These are phyloP conservation scores for Cutaneotrichosporon sp. DNA, from an alignment of 1,284 basidiomycete species.

Conservation along the genomic window DNA sequence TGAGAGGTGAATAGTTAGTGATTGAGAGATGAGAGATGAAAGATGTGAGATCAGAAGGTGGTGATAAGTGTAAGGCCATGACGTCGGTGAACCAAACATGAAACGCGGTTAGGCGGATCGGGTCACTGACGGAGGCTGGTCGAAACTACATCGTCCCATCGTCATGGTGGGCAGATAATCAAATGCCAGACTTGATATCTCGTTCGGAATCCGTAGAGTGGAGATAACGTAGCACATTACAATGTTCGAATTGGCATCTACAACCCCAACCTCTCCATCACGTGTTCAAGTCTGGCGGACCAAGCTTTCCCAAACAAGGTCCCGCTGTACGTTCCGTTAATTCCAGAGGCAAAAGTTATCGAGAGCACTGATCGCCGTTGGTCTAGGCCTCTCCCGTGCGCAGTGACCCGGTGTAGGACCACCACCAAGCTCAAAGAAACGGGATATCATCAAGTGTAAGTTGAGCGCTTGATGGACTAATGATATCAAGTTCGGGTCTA, in stretches of 20 bases:
- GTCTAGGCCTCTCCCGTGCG: too few relatives aligned
- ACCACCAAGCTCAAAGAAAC: too few relatives aligned
- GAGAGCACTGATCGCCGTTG: too few relatives aligned
- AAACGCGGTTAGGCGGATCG: not conserved
- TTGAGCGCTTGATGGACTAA: too few relatives aligned
- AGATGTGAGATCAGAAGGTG: not conserved
- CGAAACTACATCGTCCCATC: constrained; percentile 7
- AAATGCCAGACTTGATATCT: not conserved
- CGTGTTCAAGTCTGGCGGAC: too few relatives aligned
- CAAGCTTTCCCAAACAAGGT: not conserved
- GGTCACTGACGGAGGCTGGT: not conserved
- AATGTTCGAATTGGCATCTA: too few relatives aligned
- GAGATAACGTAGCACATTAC: not conserved
- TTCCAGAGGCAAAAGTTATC: too few relatives aligned
- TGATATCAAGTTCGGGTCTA: too few relatives aligned
- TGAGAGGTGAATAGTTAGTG: not conserved
- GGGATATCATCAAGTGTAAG: too few relatives aligned
- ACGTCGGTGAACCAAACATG: constrained; percentile 4
- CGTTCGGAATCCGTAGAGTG: not conserved
- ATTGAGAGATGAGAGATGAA: not conserved
- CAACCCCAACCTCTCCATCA: too few relatives aligned
- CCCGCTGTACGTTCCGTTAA: too few relatives aligned
- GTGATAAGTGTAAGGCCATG: not conserved
- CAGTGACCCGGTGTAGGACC: too few relatives aligned
- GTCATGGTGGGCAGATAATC: not conserved